phyloP scores from a whole-genome alignment of 805 yeast genomes.

The Kodamaea nitidulidarum region DNA sequence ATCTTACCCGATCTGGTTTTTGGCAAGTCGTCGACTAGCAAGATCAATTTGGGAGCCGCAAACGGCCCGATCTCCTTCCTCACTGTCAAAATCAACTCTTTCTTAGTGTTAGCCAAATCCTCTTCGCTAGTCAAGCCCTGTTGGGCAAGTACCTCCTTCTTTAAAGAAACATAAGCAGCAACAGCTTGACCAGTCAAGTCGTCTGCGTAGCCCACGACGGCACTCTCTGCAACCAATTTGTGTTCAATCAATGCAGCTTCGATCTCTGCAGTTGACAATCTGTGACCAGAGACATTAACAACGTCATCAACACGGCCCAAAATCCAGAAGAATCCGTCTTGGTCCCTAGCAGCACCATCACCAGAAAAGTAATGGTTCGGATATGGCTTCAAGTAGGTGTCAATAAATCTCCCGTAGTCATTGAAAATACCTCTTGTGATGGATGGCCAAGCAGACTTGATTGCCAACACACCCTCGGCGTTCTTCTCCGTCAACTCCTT shows the following conservation, averaged over 20 bases:
- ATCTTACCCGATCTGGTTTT: conserved; percentile 98
- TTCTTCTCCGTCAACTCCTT: conserved; percentile 79
- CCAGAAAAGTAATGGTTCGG: conserved; percentile 95
- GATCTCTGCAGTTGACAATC: conserved; percentile 97
- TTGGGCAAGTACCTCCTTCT: conserved; percentile 38
- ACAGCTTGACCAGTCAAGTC: conserved; percentile 98
- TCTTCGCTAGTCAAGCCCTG: conserved; percentile 24
- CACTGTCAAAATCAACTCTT: conserved; percentile 79
- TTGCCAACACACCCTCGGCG: conserved; percentile 94
- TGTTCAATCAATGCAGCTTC: conserved; percentile 87
- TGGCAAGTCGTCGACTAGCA: conserved; percentile 87
- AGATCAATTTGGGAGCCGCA: conserved; percentile 90
- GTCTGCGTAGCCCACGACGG: conserved; percentile 94
- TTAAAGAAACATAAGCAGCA: conserved; percentile 87
- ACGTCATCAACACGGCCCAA: conserved; percentile 98
- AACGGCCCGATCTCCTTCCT: conserved; percentile 90
- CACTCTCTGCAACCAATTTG: conserved; percentile 81
- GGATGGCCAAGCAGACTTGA: conserved; percentile 94
- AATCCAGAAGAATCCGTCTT: conserved; percentile 96
- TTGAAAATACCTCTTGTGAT: conserved; percentile 95
- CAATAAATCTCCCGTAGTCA: conserved; percentile 80
- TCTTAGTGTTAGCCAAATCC: conserved; percentile 55
- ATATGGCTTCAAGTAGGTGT: conserved; percentile 90
- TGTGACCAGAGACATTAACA: conserved; percentile 95
- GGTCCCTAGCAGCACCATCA: conserved; percentile 97